phyloP scores from a whole-genome alignment of 2,329 filamentous ascomycete species.

The Boeremia exigua region DNA sequence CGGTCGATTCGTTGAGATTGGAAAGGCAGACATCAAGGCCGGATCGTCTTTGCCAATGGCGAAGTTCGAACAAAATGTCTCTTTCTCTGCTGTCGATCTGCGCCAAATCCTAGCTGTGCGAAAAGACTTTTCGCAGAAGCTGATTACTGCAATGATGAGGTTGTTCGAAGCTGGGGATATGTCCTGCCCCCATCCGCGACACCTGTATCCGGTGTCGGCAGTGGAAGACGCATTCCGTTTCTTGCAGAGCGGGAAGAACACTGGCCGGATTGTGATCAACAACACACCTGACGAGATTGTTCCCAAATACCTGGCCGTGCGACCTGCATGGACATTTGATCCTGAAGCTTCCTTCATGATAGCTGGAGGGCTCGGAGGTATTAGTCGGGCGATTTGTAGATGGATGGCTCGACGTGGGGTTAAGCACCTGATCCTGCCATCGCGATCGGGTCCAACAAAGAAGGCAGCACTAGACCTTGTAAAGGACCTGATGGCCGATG shows the following conservation, averaged over 20 bases:
- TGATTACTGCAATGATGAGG: neutral
- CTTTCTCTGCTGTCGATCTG: slow-evolving; percentile 37
- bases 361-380: slow-evolving; percentile 29
- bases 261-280: slow-evolving; percentile 1
- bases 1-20: slow-evolving; percentile 31
- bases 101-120: slow-evolving; percentile 48
- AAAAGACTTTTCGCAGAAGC: slow-evolving; percentile 19
- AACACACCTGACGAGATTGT: neutral
- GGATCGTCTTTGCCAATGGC: slow-evolving; percentile 26
- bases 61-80: slow-evolving; percentile 20
- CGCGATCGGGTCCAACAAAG: neutral
- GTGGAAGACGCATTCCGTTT: slow-evolving; percentile 1
- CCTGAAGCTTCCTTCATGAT: slow-evolving; percentile 7
- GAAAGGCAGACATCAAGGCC: slow-evolving; percentile 2
- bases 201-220: neutral
- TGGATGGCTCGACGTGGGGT: slow-evolving; percentile 13
- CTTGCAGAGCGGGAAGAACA: neutral
- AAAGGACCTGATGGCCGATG: too few relatives aligned
- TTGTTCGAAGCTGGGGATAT: neutral
- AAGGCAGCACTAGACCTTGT: neutral
- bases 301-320: neutral
- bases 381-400: slow-evolving; percentile 25
- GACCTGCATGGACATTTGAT: neutral
- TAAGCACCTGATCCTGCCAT: neutral
- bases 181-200: neutral